Evolutionary conservation across 371 early-diverging fungal genomes (phyloP), one percentile per base, ranked within the genome.

Genomic region (Mucor mucedo): DNA sequence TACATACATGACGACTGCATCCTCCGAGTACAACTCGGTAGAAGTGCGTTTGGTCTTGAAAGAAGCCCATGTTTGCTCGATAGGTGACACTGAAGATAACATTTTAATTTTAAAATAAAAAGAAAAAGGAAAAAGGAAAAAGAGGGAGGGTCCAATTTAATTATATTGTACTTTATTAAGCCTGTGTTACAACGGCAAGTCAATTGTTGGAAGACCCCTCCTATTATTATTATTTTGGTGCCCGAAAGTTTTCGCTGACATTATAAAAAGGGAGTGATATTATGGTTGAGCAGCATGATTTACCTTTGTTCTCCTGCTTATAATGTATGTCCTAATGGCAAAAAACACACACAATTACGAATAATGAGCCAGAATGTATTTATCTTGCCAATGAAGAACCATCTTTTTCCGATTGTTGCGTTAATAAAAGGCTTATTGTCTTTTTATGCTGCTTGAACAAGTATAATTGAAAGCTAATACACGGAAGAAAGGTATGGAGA

Each of bases 1-100:
- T 29, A 81, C 76, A 55, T 71, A 79, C 60, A 75, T 70, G 27
- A 81, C 60, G 0, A 58, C 56, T 35, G 82, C 77, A 59, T 81
- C 69, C 4, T 72, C 69, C 6, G 77, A 65, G 44, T 77, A 81
- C 0, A 81, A 28, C 2, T 68, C 73, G 3, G 54, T 49, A 7
- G 69, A 69, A 0, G 75, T 62, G n/a, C 76, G 77, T 21, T 77
- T 81, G 16, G 52, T 58, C 48, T 81, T 81, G 60, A 62, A 79
- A 6, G 57, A 58, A 3, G 49, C 45, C 82, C 82, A 81, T 13
- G 63, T 66, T 66, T 13, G 50, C 47, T 49, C 33, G 5, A 47
- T 40, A 40, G 27, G n/a, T 21, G 30, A 40, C 42, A 21, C 39
- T 55, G 49, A 55, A 32, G 40, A 52, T 10, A 65, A 44, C 42